These are phyloP conservation scores for Zasmidium angulare DNA, from an alignment of 2,329 filamentous ascomycete species.

Conservation along the genomic window DNA sequence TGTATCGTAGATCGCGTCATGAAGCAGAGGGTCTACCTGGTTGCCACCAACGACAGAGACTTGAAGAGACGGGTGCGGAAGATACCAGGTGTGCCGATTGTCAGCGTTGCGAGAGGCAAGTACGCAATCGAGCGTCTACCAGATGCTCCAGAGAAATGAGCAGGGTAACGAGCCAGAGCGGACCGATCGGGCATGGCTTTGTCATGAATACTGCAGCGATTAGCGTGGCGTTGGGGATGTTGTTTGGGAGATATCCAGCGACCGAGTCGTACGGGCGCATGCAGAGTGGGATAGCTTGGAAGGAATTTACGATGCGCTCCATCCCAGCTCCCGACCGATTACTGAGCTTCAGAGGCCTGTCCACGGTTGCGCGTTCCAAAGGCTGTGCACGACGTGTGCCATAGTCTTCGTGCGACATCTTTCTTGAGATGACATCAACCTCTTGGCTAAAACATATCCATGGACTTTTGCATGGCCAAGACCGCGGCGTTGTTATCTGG, in stretches of 20 bases:
- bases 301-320: neutral
- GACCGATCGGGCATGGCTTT: neutral
- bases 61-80: conserved; percentile 82
- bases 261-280: neutral
- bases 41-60: conserved; percentile 67
- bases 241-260: neutral
- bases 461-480: neutral
- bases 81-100: conserved; percentile 71
- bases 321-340: neutral
- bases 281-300: neutral
- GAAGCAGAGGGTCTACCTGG: conserved; percentile 49
- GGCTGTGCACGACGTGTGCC: neutral
- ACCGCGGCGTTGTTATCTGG: neutral
- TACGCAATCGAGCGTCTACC: conserved; percentile 92
- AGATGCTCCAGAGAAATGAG: conserved; percentile 70
- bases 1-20: conserved; percentile 56
- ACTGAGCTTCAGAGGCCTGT: neutral
- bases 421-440: neutral
- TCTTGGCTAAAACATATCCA: neutral
- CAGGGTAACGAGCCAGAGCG: conserved; percentile 7
- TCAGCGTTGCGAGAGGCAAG: conserved; percentile 84
- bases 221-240: conserved; percentile 13
- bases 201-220: conserved; percentile 2
- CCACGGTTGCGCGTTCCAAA: neutral
- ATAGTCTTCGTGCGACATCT: neutral